Base-by-base conservation (phyloP, 2,329 filamentous ascomycete species). In the Balansia obtecta region DNA sequence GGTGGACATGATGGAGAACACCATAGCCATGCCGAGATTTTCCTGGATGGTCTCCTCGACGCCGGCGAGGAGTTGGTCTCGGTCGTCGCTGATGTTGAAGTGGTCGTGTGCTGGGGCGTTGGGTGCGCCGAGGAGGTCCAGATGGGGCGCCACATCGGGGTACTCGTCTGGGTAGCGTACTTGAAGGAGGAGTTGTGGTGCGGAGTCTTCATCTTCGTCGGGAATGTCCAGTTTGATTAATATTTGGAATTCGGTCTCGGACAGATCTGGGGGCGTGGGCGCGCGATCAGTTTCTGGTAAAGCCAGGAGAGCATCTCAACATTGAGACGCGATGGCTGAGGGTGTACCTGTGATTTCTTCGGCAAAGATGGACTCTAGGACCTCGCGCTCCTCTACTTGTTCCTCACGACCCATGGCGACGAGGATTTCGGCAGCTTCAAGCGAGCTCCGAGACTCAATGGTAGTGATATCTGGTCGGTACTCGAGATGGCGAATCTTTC, bases 361-460 rank as follows among this genome's bases (percentile, higher is more conserved):
- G 1, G 93, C 89, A 60, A 97, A 98, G 63, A 98, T 98, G 54
- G 91, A 96, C 64, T 95, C 88, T 65, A 98, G 88, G 60, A 98
- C 91, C 69, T 98, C 93, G 54, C 90, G 84, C 77, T 98, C 93
- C 71, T 98, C 93, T 57, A 83, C 72, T 68, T 98, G 93, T 54
- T 98, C 93, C 75, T 97, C 91, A 65, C 71, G 76, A 46, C 80
- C 80, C 81, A 85, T 83, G 50, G 46, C 47, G 53, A 53, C 18
- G 48, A 16, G 34, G 15, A 45, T 3, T 48, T 12, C 22, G 38
- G 38, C 11, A 34, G 16, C 38, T 48, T 16, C 5, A 12, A 32
- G n/a, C n/a, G 18, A 13, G 3, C n/a, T 22, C 16, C 6, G 12
- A 41, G 27, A 27, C 4, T 27, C 27, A 27, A 27, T 27, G 27